These are phyloP conservation scores for Kondoa subrosea DNA, from an alignment of 768 basidiomycete species.

Conservation along the genomic window DNA sequence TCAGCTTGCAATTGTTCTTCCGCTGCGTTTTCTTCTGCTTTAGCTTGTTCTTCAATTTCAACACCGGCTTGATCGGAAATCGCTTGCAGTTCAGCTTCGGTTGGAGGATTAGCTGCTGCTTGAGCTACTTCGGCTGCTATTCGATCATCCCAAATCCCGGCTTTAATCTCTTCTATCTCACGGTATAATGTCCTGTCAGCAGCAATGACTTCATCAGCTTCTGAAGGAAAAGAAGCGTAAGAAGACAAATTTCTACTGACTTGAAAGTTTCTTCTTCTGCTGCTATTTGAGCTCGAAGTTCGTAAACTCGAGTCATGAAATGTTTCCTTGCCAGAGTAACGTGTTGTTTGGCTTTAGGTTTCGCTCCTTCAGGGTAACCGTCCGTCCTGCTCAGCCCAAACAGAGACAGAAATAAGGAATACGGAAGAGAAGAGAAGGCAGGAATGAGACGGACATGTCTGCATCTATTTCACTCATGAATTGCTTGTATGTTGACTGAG, in stretches of 20 bases:
- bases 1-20: neutral
- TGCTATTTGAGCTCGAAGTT: slow-evolving; percentile 54
- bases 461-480: slow-evolving; percentile 1
- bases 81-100: neutral
- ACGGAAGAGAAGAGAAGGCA: neutral
- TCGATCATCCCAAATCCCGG: slow-evolving; percentile 47
- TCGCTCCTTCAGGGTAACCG: neutral
- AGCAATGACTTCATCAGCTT: neutral
- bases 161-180: slow-evolving; percentile 62
- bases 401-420: neutral
- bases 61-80: neutral
- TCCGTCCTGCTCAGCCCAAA: neutral
- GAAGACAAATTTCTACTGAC: no score
- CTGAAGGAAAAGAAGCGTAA: slow-evolving; percentile 3
- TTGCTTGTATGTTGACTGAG: neutral
- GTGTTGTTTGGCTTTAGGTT: slow-evolving; percentile 44
- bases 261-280: slow-evolving; percentile 64
- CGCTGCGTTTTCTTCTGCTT: neutral
- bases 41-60: neutral
- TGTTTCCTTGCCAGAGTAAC: slow-evolving; percentile 56
- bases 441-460: neutral
- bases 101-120: slow-evolving; percentile 24
- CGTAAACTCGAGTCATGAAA: slow-evolving; percentile 51
- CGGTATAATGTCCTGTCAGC: slow-evolving; percentile 41
- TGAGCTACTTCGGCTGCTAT: slow-evolving; percentile 35